phyloP scores from a whole-genome alignment of 75 land plant genomes.

The Sequoiadendron giganteum region DNA sequence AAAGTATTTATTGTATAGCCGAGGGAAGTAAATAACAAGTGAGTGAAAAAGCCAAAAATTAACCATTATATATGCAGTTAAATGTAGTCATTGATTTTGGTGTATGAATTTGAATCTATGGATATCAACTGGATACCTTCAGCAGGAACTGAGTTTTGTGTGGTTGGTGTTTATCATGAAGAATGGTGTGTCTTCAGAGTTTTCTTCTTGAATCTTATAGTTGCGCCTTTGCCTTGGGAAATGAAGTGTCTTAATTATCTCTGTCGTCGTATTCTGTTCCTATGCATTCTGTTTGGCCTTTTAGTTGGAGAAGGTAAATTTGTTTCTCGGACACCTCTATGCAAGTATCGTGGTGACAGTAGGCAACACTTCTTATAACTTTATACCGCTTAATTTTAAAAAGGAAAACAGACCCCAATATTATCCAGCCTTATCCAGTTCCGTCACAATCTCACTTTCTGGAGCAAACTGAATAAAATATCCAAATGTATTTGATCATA shows the following conservation, averaged over 20 bases:
- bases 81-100: not conserved
- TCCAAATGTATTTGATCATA: not conserved
- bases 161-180: not conserved
- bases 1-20: not conserved
- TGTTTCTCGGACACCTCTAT: not conserved
- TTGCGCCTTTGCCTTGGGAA: not conserved
- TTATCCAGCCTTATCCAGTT: not conserved
- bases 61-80: not conserved
- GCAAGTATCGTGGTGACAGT: not conserved
- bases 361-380: not conserved
- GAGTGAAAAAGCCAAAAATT: not conserved
- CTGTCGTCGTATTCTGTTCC: not conserved
- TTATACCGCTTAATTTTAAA: too few species aligned
- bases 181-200: not conserved
- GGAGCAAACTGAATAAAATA: not conserved
- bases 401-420: not conserved
- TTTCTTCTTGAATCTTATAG: not conserved
- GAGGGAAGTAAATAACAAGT: not conserved
- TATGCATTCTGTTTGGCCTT: not conserved
- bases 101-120: not conserved
- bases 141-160: not conserved
- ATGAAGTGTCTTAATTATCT: not conserved
- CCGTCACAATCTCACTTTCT: not conserved
- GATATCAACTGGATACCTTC: not conserved
- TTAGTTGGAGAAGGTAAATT: not conserved